Evolutionary conservation across 169 alveolate species (phyloP).

Genomic region (Cyclospora cayetanensis): DNA sequence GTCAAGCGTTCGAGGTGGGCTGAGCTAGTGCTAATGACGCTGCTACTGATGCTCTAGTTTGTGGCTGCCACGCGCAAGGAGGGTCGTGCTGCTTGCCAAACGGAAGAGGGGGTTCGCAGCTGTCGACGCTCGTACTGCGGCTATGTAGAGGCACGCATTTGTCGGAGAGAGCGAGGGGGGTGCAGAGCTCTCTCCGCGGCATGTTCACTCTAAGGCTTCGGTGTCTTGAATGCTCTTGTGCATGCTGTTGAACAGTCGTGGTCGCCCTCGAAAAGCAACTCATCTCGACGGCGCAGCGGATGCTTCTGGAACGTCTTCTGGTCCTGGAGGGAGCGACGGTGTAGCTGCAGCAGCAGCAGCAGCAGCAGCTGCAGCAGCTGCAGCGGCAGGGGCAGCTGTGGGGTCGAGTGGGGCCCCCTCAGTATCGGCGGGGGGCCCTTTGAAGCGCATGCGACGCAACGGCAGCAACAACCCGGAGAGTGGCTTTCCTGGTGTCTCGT

Average conservation of each 20-base stretch:
- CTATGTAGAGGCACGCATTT: too few relatives aligned
- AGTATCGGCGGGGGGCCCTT: neutral
- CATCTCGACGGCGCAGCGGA: neutral
- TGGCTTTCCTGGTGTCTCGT: constrained; percentile 68
- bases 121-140: too few relatives aligned
- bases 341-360: neutral
- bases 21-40: neutral
- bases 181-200: too few relatives aligned
- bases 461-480: constrained; percentile 63
- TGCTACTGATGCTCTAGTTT: neutral
- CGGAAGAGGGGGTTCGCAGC: too few relatives aligned
- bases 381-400: neutral
- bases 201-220: too few relatives aligned
- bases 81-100: too few relatives aligned
- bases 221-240: neutral
- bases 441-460: neutral
- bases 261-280: too few relatives aligned
- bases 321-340: neutral
- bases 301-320: neutral
- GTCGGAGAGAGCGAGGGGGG: too few relatives aligned
- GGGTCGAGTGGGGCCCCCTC: neutral
- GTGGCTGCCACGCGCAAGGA: too few relatives aligned
- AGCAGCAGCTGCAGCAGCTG: neutral
- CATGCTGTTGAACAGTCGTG: neutral
- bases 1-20: neutral